These are phyloP conservation scores for Chaetoceros muelleri DNA, from an alignment of 108 stramenopile genomes.

Conservation along the genomic window DNA sequence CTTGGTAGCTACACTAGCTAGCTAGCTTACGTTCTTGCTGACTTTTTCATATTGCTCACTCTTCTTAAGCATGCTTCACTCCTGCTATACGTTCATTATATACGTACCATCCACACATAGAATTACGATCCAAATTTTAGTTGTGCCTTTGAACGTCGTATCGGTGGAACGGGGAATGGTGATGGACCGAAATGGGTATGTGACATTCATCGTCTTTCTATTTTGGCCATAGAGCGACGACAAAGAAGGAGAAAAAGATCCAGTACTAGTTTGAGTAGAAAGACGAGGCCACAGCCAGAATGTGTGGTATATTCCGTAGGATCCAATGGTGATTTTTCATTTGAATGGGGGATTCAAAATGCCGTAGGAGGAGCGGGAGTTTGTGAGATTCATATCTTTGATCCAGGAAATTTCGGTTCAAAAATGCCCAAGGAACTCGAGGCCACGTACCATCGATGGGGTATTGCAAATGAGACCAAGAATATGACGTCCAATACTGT, in stretches of 20 bases:
- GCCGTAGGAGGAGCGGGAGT: neutral
- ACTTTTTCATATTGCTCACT: too few species aligned
- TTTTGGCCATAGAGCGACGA: too few species aligned
- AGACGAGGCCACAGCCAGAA: too few species aligned
- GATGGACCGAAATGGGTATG: conserved; percentile 26
- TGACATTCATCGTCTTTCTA: conserved; percentile 17
- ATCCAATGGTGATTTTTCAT: conserved; percentile 14
- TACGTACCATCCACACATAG: too few species aligned
- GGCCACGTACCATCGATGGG: conserved; percentile 24
- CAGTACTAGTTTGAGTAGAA: too few species aligned
- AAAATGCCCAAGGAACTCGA: conserved; percentile 1
- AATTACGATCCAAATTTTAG: conserved; percentile 34
- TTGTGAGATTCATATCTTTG: conserved; percentile 48
- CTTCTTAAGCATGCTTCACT: too few species aligned
- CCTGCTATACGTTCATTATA: too few species aligned
- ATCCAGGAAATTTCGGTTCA: conserved; percentile 6
- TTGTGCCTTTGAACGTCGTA: conserved; percentile 17
- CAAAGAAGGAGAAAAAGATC: too few species aligned
- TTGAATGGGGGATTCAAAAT: conserved; percentile 13
- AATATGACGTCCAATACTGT: too few species aligned
- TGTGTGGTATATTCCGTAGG: conserved; percentile 38
- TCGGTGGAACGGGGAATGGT: conserved; percentile 14
- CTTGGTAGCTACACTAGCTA: too few species aligned
- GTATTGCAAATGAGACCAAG: conserved; percentile 6
- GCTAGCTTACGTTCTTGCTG: too few species aligned